Conservation (phyloP, 1,284 basidiomycete genomes). For the Ustilago bromivora region DNA sequence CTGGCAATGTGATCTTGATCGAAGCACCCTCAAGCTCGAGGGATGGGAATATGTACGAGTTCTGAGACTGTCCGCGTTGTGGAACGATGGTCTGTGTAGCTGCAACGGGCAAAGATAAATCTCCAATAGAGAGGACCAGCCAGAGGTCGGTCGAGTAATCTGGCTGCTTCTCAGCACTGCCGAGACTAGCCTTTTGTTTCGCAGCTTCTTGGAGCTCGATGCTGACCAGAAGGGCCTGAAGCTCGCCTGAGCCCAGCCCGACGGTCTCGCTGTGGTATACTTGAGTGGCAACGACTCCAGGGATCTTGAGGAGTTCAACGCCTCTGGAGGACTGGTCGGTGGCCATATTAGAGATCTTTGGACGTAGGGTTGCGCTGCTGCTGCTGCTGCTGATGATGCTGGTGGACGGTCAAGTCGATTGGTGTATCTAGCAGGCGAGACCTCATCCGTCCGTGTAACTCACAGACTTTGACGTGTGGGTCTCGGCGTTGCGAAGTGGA, state of each 20-base stretch:
- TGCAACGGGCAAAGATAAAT: constrained; percentile 48
- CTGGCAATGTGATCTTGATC: constrained; percentile 41
- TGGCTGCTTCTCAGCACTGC: constrained; percentile 9
- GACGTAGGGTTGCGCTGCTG: no score
- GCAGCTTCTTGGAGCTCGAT: constrained; percentile 39
- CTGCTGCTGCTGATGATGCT: no score
- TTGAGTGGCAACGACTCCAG: constrained; percentile 42
- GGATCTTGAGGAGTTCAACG: constrained; percentile 40
- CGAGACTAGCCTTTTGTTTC: background rate
- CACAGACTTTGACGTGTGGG: background rate
- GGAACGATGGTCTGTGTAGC: constrained; percentile 49
- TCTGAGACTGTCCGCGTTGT: constrained; percentile 15
- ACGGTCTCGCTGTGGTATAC: constrained; percentile 52
- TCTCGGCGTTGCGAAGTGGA: background rate
- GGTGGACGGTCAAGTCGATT: no score
- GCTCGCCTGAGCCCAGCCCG: constrained; percentile 38
- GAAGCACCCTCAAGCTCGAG: constrained; percentile 54
- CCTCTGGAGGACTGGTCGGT: constrained; percentile 37
- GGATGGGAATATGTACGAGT: constrained; percentile 50
- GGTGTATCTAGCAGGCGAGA: no score
- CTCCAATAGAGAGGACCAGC: constrained; percentile 53
- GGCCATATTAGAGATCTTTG: constrained; percentile 4
- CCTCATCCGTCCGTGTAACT: background rate
- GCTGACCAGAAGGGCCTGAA: constrained; percentile 47
- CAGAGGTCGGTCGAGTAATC: constrained; percentile 52